phyloP scores from a whole-genome alignment of 164 flowering plant species.

The Protea cynaroides region DNA sequence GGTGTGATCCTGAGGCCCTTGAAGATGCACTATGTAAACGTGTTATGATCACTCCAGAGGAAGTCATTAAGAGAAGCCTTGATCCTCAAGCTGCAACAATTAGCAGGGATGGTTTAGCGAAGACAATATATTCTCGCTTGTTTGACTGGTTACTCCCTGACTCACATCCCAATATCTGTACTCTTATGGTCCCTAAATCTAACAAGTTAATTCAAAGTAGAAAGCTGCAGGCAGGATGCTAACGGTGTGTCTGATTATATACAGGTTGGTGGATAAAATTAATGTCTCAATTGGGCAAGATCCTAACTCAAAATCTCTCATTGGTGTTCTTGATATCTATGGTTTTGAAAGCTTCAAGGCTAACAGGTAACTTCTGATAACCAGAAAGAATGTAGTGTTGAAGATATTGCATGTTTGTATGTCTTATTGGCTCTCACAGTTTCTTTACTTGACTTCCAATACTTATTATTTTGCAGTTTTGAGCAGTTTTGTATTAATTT shows the following conservation, averaged over 20 bases:
- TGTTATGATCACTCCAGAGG: slow-evolving; percentile 89
- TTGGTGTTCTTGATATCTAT: slow-evolving; percentile 96
- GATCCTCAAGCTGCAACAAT: slow-evolving; percentile 71
- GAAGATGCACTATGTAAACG: slow-evolving; percentile 80
- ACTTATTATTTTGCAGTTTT: slow-evolving; percentile 49
- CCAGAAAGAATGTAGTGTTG: background rate
- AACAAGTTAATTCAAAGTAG: background rate
- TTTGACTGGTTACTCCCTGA: slow-evolving; percentile 69
- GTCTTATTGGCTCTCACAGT: background rate
- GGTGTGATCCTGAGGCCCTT: slow-evolving; percentile 67
- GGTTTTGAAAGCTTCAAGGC: slow-evolving; percentile 92
- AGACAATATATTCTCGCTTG: slow-evolving; percentile 80
- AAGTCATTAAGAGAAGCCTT: slow-evolving; percentile 79
- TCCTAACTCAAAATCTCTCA: slow-evolving; percentile 58
- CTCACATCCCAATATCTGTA: background rate
- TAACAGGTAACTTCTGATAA: slow-evolving; percentile 56
- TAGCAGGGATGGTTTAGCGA: slow-evolving; percentile 93
- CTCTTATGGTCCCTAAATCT: background rate
- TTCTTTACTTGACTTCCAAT: background rate
- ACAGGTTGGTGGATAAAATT: slow-evolving; percentile 88
- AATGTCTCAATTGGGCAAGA: slow-evolving; percentile 94
- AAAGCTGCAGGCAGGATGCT: slow-evolving; percentile 5
- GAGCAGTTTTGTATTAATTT: slow-evolving; percentile 95
- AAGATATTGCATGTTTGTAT: background rate
- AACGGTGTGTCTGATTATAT: slow-evolving; percentile 6